Base-by-base conservation (phyloP, 768 basidiomycete species). In the Hydnomerulius pinastri region DNA sequence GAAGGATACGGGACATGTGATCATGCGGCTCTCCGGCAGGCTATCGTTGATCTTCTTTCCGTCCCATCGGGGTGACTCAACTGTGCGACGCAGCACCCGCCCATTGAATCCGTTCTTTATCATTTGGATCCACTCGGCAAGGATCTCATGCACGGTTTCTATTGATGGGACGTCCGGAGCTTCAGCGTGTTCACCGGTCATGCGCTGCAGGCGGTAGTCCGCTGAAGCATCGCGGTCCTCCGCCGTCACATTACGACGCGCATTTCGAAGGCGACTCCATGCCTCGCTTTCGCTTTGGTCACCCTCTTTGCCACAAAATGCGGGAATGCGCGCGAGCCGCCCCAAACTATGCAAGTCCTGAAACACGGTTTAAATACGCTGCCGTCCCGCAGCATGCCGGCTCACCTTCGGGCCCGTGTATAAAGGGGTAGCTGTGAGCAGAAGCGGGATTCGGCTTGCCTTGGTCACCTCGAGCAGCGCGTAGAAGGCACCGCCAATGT, bases 381-480 rank as follows among this genome's bases (percentile, higher is more conserved):
- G 2, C 12, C 12, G 46, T 30, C 35, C 30, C 25, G 45, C 29
- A 33, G 15, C 15, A 18, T 27, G n/a, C 4, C 17, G 30, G 17
- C 54, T 32, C 20, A 64, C 67, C 55, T 61, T 63, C 0, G 57
- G 44, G 0, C 58, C 48, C 0, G 65, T 69, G 32, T 63, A 67
- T 2, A 71, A 51, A 1, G 70, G 68, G 0, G 68, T 71, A 0
- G 63, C 70, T 2, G 68, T 68, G 38, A 64, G 43, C 2, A 62
- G 46, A 1, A 69, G 18, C 2, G 50, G 45, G 0, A 65, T 21
- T 1, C 2, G 12, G 0, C 48, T n/a, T 10, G 43, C 48, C 7
- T 55, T 28, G 2, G 55, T 43, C 18, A 67, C 40, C 2, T 30
- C 30, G 1, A 64, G 46, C 0, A 45, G 57, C 5, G 63, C 33